A percentile compares a stretch with the other conserved stretches of the same genome.
These are phyloP conservation scores for Inga leiocalycina DNA, from an alignment of 306 rosid genomes.

Conservation along the genomic window DNA sequence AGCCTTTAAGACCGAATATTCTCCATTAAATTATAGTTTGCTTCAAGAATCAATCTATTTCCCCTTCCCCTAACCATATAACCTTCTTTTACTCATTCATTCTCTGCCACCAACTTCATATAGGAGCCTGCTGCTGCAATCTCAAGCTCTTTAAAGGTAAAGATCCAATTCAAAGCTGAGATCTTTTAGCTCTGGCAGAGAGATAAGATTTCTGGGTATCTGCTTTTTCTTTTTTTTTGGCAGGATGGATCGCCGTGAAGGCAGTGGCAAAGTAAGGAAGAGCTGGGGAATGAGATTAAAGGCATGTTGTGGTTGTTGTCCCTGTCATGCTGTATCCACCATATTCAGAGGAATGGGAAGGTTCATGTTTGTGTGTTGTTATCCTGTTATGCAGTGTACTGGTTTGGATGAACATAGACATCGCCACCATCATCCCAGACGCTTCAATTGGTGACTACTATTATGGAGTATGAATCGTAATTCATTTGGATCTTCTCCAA, in stretches of 20 bases:
- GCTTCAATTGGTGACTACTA: conserved; percentile 43
- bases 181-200: neutral
- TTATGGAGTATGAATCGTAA: neutral
- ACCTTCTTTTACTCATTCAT: conserved; percentile 15
- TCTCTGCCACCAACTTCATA: conserved; percentile 2
- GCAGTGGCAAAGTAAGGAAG: conserved; percentile 33
- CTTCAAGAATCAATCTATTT: conserved; percentile 4
- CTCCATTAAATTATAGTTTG: conserved; percentile 26
- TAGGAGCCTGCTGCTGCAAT: neutral
- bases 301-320: conserved; percentile 35
- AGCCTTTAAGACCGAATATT: conserved; percentile 43
- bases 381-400: conserved; percentile 62
- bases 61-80: neutral
- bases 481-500: neutral
- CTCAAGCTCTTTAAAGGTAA: neutral
- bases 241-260: neutral
- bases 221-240: neutral
- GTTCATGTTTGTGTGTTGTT: conserved; percentile 67
- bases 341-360: conserved; percentile 63
- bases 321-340: conserved; percentile 44
- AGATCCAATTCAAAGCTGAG: neutral
- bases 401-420: conserved; percentile 66
- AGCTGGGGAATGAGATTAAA: conserved; percentile 19
- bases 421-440: conserved; percentile 52
- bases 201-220: conserved; percentile 18